Evolutionary conservation across 1,284 basidiomycete genomes (phyloP), one percentile per base, ranked within the genome.

Genomic region (Naganishia liquefaciens): DNA sequence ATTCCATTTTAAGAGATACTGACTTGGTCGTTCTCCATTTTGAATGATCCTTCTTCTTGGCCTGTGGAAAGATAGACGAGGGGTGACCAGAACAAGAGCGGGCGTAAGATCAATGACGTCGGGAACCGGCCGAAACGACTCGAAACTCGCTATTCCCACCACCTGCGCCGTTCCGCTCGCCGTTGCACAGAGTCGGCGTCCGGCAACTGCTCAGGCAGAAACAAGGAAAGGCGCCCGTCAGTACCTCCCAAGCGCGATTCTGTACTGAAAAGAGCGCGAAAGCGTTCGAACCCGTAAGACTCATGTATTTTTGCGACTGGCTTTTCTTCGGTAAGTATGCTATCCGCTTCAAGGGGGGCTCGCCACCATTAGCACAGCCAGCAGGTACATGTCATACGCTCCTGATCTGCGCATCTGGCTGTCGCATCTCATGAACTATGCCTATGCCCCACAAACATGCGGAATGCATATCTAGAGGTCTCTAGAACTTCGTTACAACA

Each of bases 11-110:
- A 50, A 39, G 55, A 54, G 33, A 67, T 63, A 43, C 65, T 42
- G 46, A 65, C 61, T 39, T 80, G 79, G 72, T 80, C 79, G 79
- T 81, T 81, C 74, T 81, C 80, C 80, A 81, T 81, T 75, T 74
- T 79, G 67, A 68, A 60, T 60, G 57, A 60, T 60, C 57, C 57
- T 60, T 57, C 54, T 54, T 51, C 44, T 54, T 25, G 54, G 50
- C 25, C 27, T 30, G 27, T 60, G 33, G 57, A 37, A 50, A 60
- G 57, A 60, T 60, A 60, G 57, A 60, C 57, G 57, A 55, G 57
- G 57, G 57, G 57, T 60, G 46, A 60, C 33, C 37, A 21, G 21
- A 47, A 47, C 7, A 21, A 19, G 30, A 33, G 28, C 28, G 30
- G n/a, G 28, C 51, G 51, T 33, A 33, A n/a, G 28, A 33, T 53